phyloP scores from a whole-genome alignment of 345 rosid species.

The Eutrema heterophyllum region DNA sequence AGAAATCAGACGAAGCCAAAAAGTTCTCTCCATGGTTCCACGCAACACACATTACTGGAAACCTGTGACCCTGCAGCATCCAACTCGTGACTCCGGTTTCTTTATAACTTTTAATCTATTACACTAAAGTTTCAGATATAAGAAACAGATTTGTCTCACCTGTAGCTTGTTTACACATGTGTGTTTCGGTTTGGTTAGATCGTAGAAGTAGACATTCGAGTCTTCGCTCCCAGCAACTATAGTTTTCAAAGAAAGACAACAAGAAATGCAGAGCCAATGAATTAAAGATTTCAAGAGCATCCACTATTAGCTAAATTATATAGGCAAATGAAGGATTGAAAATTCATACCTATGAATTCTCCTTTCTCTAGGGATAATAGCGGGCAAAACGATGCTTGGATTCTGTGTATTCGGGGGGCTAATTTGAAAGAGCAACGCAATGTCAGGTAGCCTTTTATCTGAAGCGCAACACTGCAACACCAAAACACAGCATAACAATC shows the following conservation, averaged over 20 bases:
- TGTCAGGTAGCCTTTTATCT: conserved; percentile 79
- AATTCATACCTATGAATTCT: conserved; percentile 71
- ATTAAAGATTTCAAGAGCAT: neutral
- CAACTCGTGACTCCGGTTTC: neutral
- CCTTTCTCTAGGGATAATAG: conserved; percentile 88
- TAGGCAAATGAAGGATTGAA: neutral
- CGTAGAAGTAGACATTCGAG: conserved; percentile 89
- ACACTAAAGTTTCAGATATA: neutral
- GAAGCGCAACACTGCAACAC: conserved; percentile 69
- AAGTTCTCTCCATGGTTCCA: conserved; percentile 99
- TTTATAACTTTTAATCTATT: neutral
- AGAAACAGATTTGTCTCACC: conserved; percentile 35
- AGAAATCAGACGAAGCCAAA: conserved; percentile 90
- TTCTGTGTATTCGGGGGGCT: conserved; percentile 60
- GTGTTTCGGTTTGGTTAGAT: conserved; percentile 80
- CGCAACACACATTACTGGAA: conserved; percentile 75
- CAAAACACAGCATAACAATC: conserved; percentile 7
- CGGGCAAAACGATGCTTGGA: conserved; percentile 87
- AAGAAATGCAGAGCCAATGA: conserved; percentile 6
- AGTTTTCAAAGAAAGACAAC: conserved; percentile 15
- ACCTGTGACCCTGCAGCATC: conserved; percentile 78
- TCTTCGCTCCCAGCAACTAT: conserved; percentile 92
- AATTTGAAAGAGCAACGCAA: conserved; percentile 83
- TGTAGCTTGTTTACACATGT: conserved; percentile 94
- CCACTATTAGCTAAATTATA: too few species aligned